Evolutionary conservation across 345 rosid species (phyloP), one percentile per base, ranked within the genome.

Genomic region (Carallia pectinifolia): DNA sequence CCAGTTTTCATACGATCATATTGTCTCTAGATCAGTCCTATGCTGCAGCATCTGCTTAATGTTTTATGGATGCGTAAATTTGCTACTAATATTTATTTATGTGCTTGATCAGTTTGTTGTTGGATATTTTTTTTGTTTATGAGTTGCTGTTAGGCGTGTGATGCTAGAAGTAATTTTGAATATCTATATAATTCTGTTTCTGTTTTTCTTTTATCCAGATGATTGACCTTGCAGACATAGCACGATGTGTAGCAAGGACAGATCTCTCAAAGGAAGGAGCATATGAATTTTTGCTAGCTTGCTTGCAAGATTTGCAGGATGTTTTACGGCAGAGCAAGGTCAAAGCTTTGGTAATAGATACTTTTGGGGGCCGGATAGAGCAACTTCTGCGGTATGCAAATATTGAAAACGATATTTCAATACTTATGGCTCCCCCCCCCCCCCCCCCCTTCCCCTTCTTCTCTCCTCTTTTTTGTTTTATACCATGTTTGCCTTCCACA

Each of bases 151-250:
- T 44, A 44, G 50, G 15, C 12, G 17, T 12, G 17, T 44, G 50
- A 44, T 44, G 1, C 50, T 44, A 15, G 4, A 44, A 13, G 2
- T 12, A 44, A 44, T 44, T 44, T 44, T 44, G 4, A 44, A 4
- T 3, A 44, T 44, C 12, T 4, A 44, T 44, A 12, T 44, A 44
- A 44, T 44, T 44, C 50, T 4, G 16, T 23, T 50, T 1, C 54
- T 65, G 38, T 47, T 48, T 55, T 64, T 73, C 23, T 61, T 54
- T 61, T 48, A 64, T 66, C 71, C 84, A 90, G 96, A 90, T 90
- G 89, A 81, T 81, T 80, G 91, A 90, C 75, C 90, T 90, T 79
- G 85, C 91, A 48, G 93, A 90, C 81, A 88, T 90, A 73, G 91
- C 93, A 52, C 90, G 89, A 68, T 90, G 90, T 80, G 90, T 88